Evolutionary conservation across 2,329 filamentous ascomycete species (phyloP), one percentile per base, ranked within the genome.

Genomic region (Colletotrichum sp.): DNA sequence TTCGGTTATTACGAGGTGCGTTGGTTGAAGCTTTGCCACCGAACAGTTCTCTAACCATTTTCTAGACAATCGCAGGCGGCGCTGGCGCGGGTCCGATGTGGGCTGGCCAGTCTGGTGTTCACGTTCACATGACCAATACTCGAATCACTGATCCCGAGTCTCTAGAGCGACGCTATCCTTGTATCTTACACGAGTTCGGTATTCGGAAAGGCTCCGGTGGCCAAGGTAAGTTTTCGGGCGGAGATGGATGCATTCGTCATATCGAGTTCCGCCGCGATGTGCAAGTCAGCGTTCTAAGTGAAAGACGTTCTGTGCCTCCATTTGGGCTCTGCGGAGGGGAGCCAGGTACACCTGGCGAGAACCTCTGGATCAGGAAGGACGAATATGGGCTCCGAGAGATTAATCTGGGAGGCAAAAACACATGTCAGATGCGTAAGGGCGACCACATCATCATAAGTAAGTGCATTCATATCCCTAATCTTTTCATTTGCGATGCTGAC

Each of bases 401-500:
- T 8, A 59, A 18, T 0, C 24, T 59, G 5, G 55, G 55, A 28
- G 55, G 55, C 24, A 59, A 59, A 15, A 59, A 59, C n/a, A 59
- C 55, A 28, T 59, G 55, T 12, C 55, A 28, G 15, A 59, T 59
- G 55, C 13, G 55, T 8, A 59, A 59, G 55, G 55, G 55, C 0
- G 55, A 59, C 55, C 55, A 59, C 8, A 59, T 59, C 26, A 59
- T 59, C 26, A 28, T 59, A 24, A 59, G 55, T 59, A 6, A 57
- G 52, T 57, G 8, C 24, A 18, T 0, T 18, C 6, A 28, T 28
- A 7, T n/a, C 8, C 13, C 13, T 6, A 21, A 16, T 15, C 52
- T 57, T 6, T 49, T n/a, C 16, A 2, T 44, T 0, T 8, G 13
- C 49, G 0, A 28, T 9, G 0, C 24, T 59, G 13, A 59, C 55